A percentile compares a stretch with the other conserved stretches of the same genome.
Evolutionary conservation across 352 stramenopile species (phyloP).

Genomic region (Pythium rishiriense): DNA sequence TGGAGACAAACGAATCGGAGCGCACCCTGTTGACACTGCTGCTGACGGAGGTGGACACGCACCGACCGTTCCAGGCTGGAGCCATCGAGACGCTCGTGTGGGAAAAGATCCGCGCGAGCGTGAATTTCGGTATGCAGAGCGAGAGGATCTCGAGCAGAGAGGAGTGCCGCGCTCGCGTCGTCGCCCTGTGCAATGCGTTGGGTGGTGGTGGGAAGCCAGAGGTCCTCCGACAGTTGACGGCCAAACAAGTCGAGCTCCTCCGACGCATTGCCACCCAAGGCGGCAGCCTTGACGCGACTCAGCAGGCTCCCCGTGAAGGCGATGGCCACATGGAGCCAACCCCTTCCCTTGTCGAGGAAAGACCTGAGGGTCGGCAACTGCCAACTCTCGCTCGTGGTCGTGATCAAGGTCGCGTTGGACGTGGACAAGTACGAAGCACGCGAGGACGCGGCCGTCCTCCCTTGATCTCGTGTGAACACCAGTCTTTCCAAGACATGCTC

Average conservation of each 20-base stretch:
- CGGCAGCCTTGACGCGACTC: too few species aligned
- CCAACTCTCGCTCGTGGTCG: too few species aligned
- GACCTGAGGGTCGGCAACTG: too few species aligned
- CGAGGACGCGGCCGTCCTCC: too few species aligned
- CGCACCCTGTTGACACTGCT: not conserved
- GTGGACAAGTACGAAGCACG: too few species aligned
- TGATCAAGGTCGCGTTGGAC: too few species aligned
- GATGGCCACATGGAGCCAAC: too few species aligned
- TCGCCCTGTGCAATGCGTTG: not conserved
- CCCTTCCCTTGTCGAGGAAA: too few species aligned
- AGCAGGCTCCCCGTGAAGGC: too few species aligned
- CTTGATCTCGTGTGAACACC: too few species aligned
- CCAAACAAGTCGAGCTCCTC: not conserved
- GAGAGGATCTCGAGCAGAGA: not conserved
- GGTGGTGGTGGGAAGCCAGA: not conserved
- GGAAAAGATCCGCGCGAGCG: slow-evolving; percentile 1
- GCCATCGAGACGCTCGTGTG: slow-evolving; percentile 1
- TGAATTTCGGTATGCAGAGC: not conserved
- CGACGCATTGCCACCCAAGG: not conserved
- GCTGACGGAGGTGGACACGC: not conserved
- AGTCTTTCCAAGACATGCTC: too few species aligned
- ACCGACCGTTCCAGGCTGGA: not conserved
- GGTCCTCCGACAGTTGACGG: not conserved
- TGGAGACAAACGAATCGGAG: not conserved
- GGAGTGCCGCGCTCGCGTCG: not conserved